A percentile compares a stretch with the other conserved stretches of the same genome.
Evolutionary conservation across 1,284 basidiomycete genomes (phyloP).

Genomic region (Tilletia indica): DNA sequence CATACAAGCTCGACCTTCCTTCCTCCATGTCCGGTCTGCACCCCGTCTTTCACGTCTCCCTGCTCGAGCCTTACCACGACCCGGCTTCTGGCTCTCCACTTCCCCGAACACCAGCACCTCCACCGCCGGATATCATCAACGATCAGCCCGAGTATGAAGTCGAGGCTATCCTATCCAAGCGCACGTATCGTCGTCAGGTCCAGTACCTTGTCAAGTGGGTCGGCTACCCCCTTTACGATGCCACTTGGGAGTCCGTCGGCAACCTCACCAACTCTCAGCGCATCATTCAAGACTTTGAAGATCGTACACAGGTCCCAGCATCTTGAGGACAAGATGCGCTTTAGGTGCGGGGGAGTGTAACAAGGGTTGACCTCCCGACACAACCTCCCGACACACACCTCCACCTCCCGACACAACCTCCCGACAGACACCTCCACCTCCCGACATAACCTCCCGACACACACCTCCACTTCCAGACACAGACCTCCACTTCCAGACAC

Average conservation of each 20-base stretch:
- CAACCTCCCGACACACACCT: no score
- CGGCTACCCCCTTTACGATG: neutral
- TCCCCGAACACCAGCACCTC: constrained; percentile 43
- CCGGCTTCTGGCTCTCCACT: constrained; percentile 29
- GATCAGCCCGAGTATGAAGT: constrained; percentile 36
- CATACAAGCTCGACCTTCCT: no score
- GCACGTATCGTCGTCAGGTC: neutral
- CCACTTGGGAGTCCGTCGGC: neutral
- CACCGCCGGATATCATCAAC: constrained; percentile 44
- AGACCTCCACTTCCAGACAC: no score
- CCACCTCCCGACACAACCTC: no score
- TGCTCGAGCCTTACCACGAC: constrained; percentile 54
- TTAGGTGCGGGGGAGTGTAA: no score
- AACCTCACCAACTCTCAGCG: neutral
- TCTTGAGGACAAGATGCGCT: no score
- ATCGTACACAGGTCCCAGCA: no score
- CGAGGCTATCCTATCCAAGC: constrained; percentile 38
- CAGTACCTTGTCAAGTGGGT: neutral
- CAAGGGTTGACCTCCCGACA: no score
- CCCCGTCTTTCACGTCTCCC: constrained; percentile 59
- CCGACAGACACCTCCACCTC: no score
- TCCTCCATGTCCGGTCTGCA: constrained; percentile 54
- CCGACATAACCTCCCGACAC: no score
- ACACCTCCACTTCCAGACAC: no score
- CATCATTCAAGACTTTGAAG: neutral